Conservation (phyloP, 139 green algal genomes). For the Auxenochlorella pyrenoidosa region DNA sequence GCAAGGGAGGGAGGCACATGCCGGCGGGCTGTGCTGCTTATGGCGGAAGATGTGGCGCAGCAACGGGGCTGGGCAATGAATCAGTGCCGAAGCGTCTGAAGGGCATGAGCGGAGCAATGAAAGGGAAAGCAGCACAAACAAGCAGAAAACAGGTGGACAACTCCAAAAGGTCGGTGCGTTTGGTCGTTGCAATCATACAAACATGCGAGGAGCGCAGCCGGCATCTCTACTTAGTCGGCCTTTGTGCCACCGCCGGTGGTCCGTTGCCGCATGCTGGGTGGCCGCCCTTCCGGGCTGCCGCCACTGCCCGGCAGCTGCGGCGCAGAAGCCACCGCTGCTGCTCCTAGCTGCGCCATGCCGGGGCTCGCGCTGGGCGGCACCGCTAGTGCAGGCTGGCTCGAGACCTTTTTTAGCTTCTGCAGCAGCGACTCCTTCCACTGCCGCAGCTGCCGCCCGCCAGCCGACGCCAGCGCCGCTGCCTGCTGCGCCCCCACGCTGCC, state of each 20-base stretch:
- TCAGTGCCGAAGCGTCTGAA: too few species aligned
- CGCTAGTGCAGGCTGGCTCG: conserved; percentile 64
- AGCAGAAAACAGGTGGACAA: too few species aligned
- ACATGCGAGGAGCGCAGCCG: neutral
- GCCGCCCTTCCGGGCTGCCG: neutral
- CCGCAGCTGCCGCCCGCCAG: conserved; percentile 29
- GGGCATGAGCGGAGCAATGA: too few species aligned
- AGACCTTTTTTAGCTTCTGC: conserved; percentile 60
- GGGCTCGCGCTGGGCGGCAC: neutral
- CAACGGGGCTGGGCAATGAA: too few species aligned
- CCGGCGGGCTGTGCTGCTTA: too few species aligned
- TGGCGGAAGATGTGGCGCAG: too few species aligned
- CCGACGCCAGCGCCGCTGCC: neutral
- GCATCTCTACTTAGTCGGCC: conserved; percentile 17
- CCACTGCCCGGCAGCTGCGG: neutral
- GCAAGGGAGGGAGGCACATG: too few species aligned
- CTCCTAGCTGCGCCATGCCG: neutral
- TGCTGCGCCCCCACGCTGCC: neutral
- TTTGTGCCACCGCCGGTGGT: neutral
- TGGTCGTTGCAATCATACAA: neutral
- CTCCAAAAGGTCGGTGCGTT: too few species aligned
- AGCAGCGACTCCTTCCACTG: conserved; percentile 47
- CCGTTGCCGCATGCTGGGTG: neutral
- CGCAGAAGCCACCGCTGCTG: conserved; percentile 10
- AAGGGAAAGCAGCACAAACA: too few species aligned